phyloP scores from a whole-genome alignment of 176 grass and related monocot species.

The Alopecurus myosuroides region DNA sequence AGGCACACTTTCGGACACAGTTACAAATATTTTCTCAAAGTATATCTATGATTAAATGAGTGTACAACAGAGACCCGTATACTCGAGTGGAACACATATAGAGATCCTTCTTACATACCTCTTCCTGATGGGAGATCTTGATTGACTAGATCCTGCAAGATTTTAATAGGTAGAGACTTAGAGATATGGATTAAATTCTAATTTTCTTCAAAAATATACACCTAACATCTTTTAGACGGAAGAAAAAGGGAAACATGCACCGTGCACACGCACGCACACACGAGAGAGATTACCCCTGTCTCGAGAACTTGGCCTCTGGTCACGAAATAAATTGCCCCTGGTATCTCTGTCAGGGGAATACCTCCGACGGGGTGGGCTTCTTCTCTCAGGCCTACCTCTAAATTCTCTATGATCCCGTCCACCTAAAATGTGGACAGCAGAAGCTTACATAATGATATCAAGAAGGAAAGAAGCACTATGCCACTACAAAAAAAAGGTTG shows the following conservation, averaged over 20 bases:
- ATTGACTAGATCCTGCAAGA: slow-evolving; percentile 62
- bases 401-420: slow-evolving; percentile 65
- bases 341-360: slow-evolving; percentile 59
- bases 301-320: slow-evolving; percentile 50
- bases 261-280: neutral
- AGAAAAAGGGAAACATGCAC: neutral
- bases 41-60: neutral
- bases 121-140: slow-evolving; percentile 65
- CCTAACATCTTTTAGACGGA: neutral
- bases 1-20: neutral
- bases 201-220: neutral
- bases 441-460: slow-evolving; percentile 4
- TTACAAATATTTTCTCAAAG: neutral
- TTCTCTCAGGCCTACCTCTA: slow-evolving; percentile 72
- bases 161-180: neutral
- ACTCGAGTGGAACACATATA: neutral
- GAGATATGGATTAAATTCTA: neutral
- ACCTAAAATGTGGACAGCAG: slow-evolving; percentile 26
- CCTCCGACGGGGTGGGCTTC: slow-evolving; percentile 59
- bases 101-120: slow-evolving; percentile 26
- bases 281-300: slow-evolving; percentile 48
- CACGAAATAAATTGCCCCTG: slow-evolving; percentile 47
- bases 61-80: neutral
- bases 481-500: slow-evolving; percentile 11
- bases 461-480: slow-evolving; percentile 17